Conservation (phyloP, 495 filamentous ascomycete species). For the Podospora appendiculata region DNA sequence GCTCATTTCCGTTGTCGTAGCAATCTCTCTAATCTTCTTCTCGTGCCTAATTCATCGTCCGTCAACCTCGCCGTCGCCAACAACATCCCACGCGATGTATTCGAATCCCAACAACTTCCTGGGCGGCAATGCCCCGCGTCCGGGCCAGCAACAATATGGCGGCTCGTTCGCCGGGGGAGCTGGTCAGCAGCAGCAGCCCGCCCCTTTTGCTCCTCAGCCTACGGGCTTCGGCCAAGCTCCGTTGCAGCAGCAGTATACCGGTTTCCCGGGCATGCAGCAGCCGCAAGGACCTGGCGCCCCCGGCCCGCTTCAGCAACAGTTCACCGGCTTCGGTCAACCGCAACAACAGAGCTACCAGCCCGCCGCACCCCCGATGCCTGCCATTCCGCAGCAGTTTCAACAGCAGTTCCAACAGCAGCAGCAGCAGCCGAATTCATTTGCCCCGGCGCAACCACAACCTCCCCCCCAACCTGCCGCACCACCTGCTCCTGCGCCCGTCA, state of each 20-base stretch:
- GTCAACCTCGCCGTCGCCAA: neutral
- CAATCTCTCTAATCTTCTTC: neutral
- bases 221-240: conserved; percentile 51
- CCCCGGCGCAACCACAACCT: conserved; percentile 20
- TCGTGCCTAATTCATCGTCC: no score
- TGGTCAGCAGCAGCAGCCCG: conserved; percentile 47
- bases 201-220: conserved; percentile 51
- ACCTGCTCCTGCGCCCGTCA: conserved; percentile 37
- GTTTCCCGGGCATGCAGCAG: conserved; percentile 44
- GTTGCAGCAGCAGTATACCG: conserved; percentile 56
- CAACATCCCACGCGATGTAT: conserved; percentile 54
- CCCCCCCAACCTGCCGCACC: conserved; percentile 22
- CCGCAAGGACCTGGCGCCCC: conserved; percentile 29
- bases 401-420: conserved; percentile 36
- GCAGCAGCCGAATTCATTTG: conserved; percentile 31
- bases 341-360: conserved; percentile 44
- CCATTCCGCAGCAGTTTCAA: conserved; percentile 47
- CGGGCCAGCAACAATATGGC: conserved; percentile 58
- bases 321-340: conserved; percentile 45
- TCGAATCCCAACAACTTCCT: conserved; percentile 80
- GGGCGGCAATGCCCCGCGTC: conserved; percentile 68
- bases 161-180: conserved; percentile 41
- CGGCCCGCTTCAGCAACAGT: conserved; percentile 49
- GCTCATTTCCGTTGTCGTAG: neutral
- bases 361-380: conserved; percentile 46